Evolutionary conservation across 78 protist species (phyloP), one percentile per base, ranked within the genome.

Genomic region (Cavenderia fasciculata): DNA sequence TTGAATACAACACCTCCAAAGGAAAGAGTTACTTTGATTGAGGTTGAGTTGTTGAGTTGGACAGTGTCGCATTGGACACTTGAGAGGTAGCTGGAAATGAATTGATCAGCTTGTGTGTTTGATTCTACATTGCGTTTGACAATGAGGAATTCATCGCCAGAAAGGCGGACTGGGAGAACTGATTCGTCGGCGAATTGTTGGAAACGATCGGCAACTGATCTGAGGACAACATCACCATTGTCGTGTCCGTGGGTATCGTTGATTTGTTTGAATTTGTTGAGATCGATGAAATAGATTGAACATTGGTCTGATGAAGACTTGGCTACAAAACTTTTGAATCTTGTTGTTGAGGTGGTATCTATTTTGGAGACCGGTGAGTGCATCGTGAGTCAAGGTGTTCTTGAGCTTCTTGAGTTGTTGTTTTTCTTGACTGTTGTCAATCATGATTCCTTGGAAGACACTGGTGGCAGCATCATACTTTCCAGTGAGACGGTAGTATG

Each of bases 81-180:
- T 29, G 23, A 31, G 12, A 56, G 21, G 44, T 27, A 71, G 21
- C 31, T 29, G 3, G 49, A n/a, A 51, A 71, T 71, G 44, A 71
- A 71, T 14, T 21, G 23, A 36, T 71, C 44, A 14, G 78, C 59
- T n/a, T 71, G 78, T 27, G 46, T 63, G 40, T 34, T 27, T 19
- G n/a, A 6, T 29, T 46, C 63, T 34, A 71, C 78, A 71, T 47
- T 41, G 16, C 63, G 27, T 71, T 71, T 71, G 8, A 71, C 25
- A 36, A 71, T 71, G 27, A 71, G 31, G 51, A 71, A 71, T 71
- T 71, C 78, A 71, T 71, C 78, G 34, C 78, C 78, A 71, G 62
- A 47, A 21, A 71, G 31, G 46, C 78, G 78, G n/a, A 71, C 51
- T 71, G 78, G 78, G 23, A 71, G 52, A 34, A 71, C 38, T 12